Percentiles rank a stretch among this genome's conserved stretches.
Evolutionary conservation across 495 filamentous ascomycete species (phyloP).

Genomic region (Neurospora cerealis): DNA sequence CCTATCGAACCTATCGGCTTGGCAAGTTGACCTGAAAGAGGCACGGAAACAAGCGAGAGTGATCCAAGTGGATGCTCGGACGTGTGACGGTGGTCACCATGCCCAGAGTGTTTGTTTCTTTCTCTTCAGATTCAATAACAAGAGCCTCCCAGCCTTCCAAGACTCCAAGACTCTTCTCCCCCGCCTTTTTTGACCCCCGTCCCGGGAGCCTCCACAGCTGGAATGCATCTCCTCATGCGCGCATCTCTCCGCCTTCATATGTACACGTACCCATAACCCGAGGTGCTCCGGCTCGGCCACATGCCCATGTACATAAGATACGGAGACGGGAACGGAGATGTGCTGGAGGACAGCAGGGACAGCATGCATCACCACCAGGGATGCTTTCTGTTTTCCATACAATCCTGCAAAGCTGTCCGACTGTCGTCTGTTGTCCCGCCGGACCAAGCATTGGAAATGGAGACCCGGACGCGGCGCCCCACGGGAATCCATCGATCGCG

Average conservation of each 20-base stretch:
- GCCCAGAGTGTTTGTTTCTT: neutral
- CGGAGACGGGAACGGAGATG: neutral
- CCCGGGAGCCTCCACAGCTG: neutral
- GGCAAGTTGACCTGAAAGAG: neutral
- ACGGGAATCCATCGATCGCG: neutral
- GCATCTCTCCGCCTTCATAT: neutral
- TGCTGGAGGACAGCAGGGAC: neutral
- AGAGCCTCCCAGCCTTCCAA: too few species aligned
- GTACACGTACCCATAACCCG: neutral
- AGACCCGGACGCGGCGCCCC: neutral
- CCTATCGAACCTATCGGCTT: neutral
- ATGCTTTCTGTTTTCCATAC: neutral
- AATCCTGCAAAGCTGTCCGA: neutral
- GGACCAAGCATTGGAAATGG: neutral
- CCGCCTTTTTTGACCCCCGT: neutral
- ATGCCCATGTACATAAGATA: neutral
- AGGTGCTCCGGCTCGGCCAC: neutral
- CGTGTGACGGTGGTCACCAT: neutral
- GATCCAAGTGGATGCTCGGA: neutral
- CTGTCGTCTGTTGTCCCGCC: neutral
- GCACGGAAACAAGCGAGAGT: neutral
- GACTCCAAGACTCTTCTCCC: neutral
- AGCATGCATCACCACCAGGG: neutral
- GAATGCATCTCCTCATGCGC: neutral
- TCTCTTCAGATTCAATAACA: neutral